phyloP scores from a whole-genome alignment of 495 filamentous ascomycete genomes.

The Trichoderma reesei region DNA sequence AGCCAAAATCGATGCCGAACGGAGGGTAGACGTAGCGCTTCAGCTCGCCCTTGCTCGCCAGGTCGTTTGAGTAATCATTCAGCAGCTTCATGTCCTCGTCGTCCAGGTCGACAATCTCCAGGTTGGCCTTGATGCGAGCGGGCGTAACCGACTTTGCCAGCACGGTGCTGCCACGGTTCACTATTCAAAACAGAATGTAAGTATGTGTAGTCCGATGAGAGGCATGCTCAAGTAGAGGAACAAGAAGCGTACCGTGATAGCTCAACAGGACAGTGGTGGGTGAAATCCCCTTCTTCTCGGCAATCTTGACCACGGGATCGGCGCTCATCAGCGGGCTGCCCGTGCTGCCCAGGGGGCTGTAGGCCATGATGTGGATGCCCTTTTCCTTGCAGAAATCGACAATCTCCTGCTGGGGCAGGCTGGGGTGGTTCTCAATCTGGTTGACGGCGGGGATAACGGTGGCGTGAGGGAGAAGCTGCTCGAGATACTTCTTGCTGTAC shows the following conservation, averaged over 20 bases:
- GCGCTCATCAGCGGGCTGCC: constrained; percentile 62
- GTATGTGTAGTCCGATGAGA: constrained; percentile 8
- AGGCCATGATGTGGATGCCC: constrained; percentile 69
- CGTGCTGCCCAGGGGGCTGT: constrained; percentile 68
- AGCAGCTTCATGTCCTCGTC: constrained; percentile 55
- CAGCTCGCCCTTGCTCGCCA: constrained; percentile 51
- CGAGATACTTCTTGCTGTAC: constrained; percentile 63
- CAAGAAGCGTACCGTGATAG: constrained; percentile 51
- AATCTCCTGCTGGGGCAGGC: constrained; percentile 78
- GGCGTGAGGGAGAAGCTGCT: constrained; percentile 58
- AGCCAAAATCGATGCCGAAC: constrained; percentile 68
- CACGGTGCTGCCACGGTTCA: constrained; percentile 61
- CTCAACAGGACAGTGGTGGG: constrained; percentile 58
- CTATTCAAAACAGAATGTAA: constrained; percentile 28
- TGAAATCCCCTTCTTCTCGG: constrained; percentile 55
- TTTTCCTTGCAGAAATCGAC: constrained; percentile 64
- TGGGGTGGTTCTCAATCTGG: constrained; percentile 85
- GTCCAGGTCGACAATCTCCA: constrained; percentile 57
- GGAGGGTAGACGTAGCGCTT: constrained; percentile 68
- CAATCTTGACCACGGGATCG: constrained; percentile 57
- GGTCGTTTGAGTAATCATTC: constrained; percentile 45
- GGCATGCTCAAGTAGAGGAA: too few species aligned
- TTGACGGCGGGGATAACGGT: constrained; percentile 70
- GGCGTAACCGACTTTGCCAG: constrained; percentile 73
- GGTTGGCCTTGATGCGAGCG: constrained; percentile 64